A percentile compares a stretch with the other conserved stretches of the same genome.
These are phyloP conservation scores for Theileria annulata DNA, from an alignment of 169 alveolate species.

Conservation along the genomic window DNA sequence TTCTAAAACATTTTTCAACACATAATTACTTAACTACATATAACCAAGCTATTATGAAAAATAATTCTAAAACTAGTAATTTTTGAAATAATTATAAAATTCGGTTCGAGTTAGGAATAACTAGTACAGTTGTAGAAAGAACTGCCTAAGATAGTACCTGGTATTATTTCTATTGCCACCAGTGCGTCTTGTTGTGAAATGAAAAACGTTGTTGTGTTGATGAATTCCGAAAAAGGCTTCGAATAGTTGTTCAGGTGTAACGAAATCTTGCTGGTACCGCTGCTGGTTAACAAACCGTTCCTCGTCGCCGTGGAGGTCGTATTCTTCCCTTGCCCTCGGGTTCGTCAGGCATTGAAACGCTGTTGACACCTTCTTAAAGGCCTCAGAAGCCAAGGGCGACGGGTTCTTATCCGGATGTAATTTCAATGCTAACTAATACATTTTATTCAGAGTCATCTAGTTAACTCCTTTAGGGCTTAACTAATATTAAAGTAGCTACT, in stretches of 20 bases:
- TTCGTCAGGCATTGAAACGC: constrained; percentile 91
- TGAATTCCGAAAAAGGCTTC: constrained; percentile 58
- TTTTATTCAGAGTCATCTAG: no score
- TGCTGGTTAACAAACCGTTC: constrained; percentile 14
- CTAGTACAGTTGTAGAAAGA: no score
- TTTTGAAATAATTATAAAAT: no score
- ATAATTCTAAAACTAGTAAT: no score
- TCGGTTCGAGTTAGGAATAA: no score
- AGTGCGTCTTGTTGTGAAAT: constrained; percentile 17
- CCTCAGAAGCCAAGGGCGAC: constrained; percentile 94
- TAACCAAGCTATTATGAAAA: not conserved
- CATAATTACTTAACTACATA: constrained; percentile 2
- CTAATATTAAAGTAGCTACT: no score
- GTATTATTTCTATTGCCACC: not conserved
- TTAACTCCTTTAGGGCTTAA: not conserved
- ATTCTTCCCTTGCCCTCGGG: constrained; percentile 83
- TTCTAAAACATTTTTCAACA: not conserved
- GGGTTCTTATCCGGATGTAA: constrained; percentile 96
- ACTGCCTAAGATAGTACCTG: not conserved
- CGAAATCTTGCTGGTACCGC: constrained; percentile 16
- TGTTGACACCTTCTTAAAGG: constrained; percentile 89
- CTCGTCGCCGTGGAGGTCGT: constrained; percentile 72
- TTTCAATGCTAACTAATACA: constrained; percentile 84
- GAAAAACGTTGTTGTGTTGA: not conserved
- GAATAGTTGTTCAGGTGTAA: constrained; percentile 52